Percentiles rank a stretch among this genome's conserved stretches.
These are phyloP conservation scores for Serendipita sp. DNA, from an alignment of 768 basidiomycete species.

Conservation along the genomic window DNA sequence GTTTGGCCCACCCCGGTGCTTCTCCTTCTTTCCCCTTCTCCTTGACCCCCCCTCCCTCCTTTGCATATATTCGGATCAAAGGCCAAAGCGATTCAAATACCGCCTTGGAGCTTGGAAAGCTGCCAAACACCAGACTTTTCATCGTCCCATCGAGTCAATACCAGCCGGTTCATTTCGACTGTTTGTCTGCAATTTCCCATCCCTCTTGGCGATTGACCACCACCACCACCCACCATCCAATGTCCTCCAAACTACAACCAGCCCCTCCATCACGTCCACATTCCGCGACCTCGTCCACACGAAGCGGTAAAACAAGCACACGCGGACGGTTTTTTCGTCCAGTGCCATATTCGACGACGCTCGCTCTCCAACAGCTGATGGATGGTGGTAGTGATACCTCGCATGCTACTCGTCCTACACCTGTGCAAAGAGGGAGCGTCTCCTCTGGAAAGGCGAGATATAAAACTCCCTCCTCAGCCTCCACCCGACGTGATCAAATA, in stretches of 20 bases:
- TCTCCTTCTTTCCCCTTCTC: no score
- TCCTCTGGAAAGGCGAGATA: neutral
- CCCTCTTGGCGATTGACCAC: no score
- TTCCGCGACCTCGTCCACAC: neutral
- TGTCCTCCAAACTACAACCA: neutral
- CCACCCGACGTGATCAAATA: neutral
- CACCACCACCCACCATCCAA: no score
- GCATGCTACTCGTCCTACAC: neutral
- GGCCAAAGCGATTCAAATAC: no score
- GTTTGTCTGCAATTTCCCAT: no score
- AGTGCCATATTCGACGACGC: neutral
- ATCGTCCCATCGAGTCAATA: no score
- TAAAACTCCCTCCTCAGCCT: neutral
- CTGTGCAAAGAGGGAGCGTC: neutral
- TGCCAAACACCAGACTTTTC: no score
- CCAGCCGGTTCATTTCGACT: no score
- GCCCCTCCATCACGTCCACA: neutral
- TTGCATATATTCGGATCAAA: no score
- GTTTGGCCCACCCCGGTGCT: no score
- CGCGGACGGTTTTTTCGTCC: neutral
- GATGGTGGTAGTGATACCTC: neutral
- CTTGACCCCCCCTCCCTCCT: no score
- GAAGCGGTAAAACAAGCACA: neutral
- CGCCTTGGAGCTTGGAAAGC: no score
- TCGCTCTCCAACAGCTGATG: neutral